phyloP scores from a whole-genome alignment of 495 filamentous ascomycete species.

The Podospora fimiseda region DNA sequence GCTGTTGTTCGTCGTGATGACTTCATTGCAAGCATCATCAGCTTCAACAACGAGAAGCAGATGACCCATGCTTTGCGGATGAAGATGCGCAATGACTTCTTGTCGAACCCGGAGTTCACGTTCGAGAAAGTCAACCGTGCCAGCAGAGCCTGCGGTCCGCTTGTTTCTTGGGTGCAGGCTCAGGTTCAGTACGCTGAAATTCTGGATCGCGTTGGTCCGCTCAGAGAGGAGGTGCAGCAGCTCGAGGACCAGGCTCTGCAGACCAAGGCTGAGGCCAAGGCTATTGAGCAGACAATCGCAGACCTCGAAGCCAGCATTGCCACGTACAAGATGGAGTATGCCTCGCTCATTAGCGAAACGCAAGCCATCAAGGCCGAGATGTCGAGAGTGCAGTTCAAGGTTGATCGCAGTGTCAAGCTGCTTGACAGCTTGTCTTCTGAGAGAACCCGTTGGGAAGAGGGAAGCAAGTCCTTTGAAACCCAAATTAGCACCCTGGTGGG shows the following conservation, averaged over 20 bases:
- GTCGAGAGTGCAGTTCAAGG: constrained; percentile 93
- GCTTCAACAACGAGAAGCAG: constrained; percentile 90
- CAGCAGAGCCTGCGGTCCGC: constrained; percentile 90
- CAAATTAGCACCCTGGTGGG: constrained; percentile 96
- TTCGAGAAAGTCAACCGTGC: constrained; percentile 93
- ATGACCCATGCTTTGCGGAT: constrained; percentile 78
- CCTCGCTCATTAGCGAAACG: constrained; percentile 90
- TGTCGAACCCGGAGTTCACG: constrained; percentile 90
- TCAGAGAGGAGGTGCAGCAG: constrained; percentile 81
- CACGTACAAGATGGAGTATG: constrained; percentile 96
- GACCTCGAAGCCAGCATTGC: constrained; percentile 84
- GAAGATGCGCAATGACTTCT: constrained; percentile 88
- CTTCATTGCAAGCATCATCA: constrained; percentile 96
- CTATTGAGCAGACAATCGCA: constrained; percentile 79
- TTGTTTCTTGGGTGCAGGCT: constrained; percentile 96
- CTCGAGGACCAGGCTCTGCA: constrained; percentile 85
- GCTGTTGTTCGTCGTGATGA: constrained; percentile 83
- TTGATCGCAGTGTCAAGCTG: constrained; percentile 88
- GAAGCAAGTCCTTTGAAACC: constrained; percentile 94
- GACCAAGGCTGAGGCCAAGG: constrained; percentile 90
- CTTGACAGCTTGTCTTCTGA: constrained; percentile 94
- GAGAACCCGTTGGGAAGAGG: constrained; percentile 86
- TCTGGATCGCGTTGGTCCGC: constrained; percentile 85
- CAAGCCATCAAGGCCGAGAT: constrained; percentile 97
- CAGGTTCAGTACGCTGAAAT: constrained; percentile 98